phyloP scores from a whole-genome alignment of 176 grass and related monocot species.

The Otatea glauca region DNA sequence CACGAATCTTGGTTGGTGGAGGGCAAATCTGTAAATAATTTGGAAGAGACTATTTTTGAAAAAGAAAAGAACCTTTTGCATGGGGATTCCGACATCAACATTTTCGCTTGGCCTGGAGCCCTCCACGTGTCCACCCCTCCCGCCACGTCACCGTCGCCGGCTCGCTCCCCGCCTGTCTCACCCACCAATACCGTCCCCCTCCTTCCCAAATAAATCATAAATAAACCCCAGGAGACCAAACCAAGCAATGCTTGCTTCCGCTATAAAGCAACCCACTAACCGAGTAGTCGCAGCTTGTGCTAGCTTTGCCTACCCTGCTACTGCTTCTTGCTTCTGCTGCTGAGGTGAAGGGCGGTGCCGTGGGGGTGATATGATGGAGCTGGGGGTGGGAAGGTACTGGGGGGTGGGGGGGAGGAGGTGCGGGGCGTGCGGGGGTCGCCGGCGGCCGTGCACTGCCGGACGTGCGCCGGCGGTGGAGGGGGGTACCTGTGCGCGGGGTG shows the following conservation, averaged over 20 bases:
- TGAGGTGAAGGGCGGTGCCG: background rate
- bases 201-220: background rate
- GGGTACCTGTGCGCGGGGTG: conserved; percentile 46
- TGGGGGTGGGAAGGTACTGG: conserved; percentile 43
- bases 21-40: too few relatives aligned
- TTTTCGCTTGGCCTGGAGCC: conserved; percentile 27
- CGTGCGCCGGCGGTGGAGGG: conserved; percentile 22
- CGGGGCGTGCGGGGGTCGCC: conserved; percentile 41
- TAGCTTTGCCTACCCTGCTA: background rate
- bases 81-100: too few relatives aligned
- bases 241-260: background rate
- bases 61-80: too few relatives aligned
- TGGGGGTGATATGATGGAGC: background rate
- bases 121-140: conserved; percentile 31
- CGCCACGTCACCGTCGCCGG: conserved; percentile 50
- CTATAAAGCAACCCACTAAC: conserved; percentile 43
- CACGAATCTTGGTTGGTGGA: too few relatives aligned
- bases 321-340: background rate
- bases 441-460: conserved; percentile 47
- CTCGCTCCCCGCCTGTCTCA: background rate
- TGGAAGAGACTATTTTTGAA: too few relatives aligned
- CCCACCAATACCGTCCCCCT: background rate
- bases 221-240: background rate
- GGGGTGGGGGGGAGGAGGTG: conserved; percentile 40
- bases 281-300: background rate